These are phyloP conservation scores for Paramecium sexaurelia DNA, from an alignment of 73 alveolate species.

Conservation along the genomic window DNA sequence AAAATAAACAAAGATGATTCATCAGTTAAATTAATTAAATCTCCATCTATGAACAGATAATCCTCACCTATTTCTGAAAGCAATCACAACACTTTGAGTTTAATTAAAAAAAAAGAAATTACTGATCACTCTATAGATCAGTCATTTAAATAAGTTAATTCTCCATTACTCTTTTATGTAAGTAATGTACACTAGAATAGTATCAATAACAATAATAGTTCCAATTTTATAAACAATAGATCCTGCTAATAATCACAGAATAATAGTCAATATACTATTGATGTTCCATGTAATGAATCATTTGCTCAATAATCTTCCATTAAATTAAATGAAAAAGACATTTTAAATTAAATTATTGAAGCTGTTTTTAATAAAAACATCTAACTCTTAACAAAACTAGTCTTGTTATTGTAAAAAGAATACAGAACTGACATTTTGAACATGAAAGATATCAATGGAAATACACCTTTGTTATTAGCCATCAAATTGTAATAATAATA, in stretches of 20 bases:
- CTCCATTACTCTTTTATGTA: background rate
- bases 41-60: background rate
- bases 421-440: conserved; percentile 65
- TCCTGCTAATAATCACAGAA: background rate
- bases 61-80: background rate
- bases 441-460: conserved; percentile 77
- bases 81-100: background rate
- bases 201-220: background rate
- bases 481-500: conserved; percentile 72
- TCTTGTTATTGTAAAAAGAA: conserved; percentile 48
- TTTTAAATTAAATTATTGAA: conserved; percentile 10
- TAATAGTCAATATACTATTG: conserved; percentile 33
- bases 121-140: background rate
- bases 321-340: background rate
- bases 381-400: background rate
- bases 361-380: background rate
- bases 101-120: background rate
- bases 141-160: background rate
- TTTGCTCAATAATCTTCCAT: background rate
- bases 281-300: conserved; percentile 42
- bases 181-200: background rate
- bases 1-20: background rate
- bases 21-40: background rate
- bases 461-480: conserved; percentile 83
- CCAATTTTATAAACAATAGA: background rate